phyloP scores from a whole-genome alignment of 202 grass and related monocot genomes.

The Schoenoplectus triqueter region DNA sequence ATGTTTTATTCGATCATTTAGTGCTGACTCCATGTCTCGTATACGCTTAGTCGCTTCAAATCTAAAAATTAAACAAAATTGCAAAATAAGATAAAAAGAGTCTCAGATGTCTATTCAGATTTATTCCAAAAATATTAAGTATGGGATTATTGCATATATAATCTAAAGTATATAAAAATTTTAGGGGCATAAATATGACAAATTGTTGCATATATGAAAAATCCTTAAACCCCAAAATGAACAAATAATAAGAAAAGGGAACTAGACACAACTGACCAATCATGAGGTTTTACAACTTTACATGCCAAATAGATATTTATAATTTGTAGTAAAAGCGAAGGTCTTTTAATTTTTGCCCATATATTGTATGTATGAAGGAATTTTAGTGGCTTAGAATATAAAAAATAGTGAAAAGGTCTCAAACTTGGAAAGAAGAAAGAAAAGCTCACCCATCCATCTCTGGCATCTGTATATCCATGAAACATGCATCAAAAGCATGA shows the following conservation, averaged over 20 bases:
- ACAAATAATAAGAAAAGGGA: background rate
- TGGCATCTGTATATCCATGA: slow-evolving; percentile 99
- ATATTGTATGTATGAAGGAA: background rate
- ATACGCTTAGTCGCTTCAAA: slow-evolving; percentile 92
- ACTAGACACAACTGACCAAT: no score
- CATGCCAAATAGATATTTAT: background rate
- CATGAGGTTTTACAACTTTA: no score
- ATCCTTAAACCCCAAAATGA: slow-evolving; percentile 10
- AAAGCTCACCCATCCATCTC: slow-evolving; percentile 91
- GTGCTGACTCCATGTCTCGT: slow-evolving; percentile 71
- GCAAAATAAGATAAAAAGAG: slow-evolving; percentile 7
- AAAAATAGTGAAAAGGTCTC: no score
- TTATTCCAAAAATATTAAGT: background rate
- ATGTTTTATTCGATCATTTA: slow-evolving; percentile 69
- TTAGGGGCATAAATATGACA: background rate
- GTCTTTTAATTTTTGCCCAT: background rate
- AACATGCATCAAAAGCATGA: slow-evolving; percentile 95
- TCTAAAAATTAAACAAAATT: slow-evolving; percentile 43
- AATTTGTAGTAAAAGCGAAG: background rate
- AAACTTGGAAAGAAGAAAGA: slow-evolving; percentile 10
- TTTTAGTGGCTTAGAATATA: background rate
- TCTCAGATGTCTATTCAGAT: background rate
- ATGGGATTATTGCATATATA: no score
- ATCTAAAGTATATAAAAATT: background rate
- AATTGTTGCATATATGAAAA: background rate